Conservation (phyloP, 106 monocot genomes). For the Phalaenopsis aphrodite region DNA sequence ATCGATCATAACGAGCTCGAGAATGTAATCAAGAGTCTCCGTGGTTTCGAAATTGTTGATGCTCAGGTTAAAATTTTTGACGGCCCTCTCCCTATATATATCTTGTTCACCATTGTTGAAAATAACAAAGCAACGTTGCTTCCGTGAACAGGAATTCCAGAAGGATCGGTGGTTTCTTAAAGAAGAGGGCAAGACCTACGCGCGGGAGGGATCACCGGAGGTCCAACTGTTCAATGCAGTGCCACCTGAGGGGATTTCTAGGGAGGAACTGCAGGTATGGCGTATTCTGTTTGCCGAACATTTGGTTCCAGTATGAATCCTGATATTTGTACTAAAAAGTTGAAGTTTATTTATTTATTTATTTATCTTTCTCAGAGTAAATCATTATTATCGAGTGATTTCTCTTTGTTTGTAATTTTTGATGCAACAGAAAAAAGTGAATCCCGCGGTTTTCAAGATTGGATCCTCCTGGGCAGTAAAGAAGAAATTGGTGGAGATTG, state of each 20-base stretch:
- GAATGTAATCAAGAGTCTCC: constrained; percentile 79
- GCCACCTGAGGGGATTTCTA: constrained; percentile 62
- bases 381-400: neutral
- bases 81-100: neutral
- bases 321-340: neutral
- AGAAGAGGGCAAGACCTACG: constrained; percentile 73
- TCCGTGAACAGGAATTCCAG: constrained; percentile 47
- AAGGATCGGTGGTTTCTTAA: constrained; percentile 57
- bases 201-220: constrained; percentile 64
- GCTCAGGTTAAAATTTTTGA: constrained; percentile 29
- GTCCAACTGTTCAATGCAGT: constrained; percentile 43
- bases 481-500: constrained; percentile 70
- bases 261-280: constrained; percentile 48
- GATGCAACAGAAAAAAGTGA: constrained; percentile 54
- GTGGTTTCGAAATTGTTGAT: constrained; percentile 59
- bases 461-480: constrained; percentile 60
- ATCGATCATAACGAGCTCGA: constrained; percentile 65
- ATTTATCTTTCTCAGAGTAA: neutral
- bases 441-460: constrained; percentile 44
- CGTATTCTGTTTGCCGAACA: neutral
- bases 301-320: neutral
- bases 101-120: neutral
- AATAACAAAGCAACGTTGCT: neutral
- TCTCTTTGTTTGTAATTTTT: neutral
- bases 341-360: neutral